Evolutionary conservation across 345 rosid genomes (phyloP).

Genomic region (Laguncularia racemosa): DNA sequence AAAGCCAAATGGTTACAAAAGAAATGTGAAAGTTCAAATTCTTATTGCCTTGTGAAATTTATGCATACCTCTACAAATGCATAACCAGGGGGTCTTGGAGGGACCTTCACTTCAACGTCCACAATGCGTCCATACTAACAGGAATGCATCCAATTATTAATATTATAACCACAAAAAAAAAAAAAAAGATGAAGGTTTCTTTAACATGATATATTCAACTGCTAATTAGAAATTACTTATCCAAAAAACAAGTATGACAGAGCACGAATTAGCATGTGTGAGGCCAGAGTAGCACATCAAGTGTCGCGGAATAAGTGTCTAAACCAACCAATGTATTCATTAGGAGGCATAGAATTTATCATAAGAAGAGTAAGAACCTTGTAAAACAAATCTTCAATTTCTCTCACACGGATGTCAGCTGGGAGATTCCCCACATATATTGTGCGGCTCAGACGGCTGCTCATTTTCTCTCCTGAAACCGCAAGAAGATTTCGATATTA

Average conservation of each 20-base stretch:
- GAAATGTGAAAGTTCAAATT: too few relatives aligned
- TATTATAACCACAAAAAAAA: too few relatives aligned
- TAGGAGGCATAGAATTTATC: too few relatives aligned
- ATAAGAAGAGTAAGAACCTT: conserved; percentile 38
- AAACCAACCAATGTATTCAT: too few relatives aligned
- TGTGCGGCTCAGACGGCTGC: conserved; percentile 78
- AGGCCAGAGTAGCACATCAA: too few relatives aligned
- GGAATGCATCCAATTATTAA: background rate
- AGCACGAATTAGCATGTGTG: too few relatives aligned
- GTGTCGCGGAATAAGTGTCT: too few relatives aligned
- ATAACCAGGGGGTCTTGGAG: conserved; percentile 96
- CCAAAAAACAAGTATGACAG: too few relatives aligned
- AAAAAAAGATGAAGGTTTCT: too few relatives aligned
- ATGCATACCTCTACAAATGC: conserved; percentile 86
- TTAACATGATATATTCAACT: too few relatives aligned
- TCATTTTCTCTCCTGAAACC: conserved; percentile 33
- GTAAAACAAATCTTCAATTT: conserved; percentile 84
- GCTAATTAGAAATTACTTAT: too few relatives aligned
- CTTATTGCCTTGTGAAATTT: background rate
- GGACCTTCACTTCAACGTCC: conserved; percentile 85
- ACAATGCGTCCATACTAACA: conserved; percentile 85
- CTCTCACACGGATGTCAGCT: conserved; percentile 79
- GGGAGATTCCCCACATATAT: conserved; percentile 93
- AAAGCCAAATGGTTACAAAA: background rate
- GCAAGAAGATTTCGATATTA: too few relatives aligned